Percentiles rank a stretch among this genome's conserved stretches.
Conservation (phyloP, 225 moss, liverwort and hornwort species). For the Polytrichum commune region DNA sequence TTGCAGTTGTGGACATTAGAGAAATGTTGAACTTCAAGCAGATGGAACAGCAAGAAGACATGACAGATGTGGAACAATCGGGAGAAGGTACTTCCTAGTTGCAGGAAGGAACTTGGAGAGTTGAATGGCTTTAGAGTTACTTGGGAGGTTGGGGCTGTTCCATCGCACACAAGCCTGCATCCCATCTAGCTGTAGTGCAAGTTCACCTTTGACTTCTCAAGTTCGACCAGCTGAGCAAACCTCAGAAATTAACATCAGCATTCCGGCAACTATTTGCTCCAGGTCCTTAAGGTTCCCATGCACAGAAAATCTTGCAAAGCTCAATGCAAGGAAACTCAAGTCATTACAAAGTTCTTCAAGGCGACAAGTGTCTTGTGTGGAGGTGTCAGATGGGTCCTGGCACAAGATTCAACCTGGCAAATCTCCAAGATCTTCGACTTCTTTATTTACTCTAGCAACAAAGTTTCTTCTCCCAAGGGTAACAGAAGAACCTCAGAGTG, state of each 20-base stretch:
- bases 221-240: not conserved
- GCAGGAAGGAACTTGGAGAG: constrained; percentile 23
- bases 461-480: not conserved
- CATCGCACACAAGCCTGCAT: constrained; percentile 16
- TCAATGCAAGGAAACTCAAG: not conserved
- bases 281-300: not conserved
- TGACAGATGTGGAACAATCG: not conserved
- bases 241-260: not conserved
- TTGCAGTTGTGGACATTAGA: not conserved
- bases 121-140: constrained; percentile 57
- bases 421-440: not conserved
- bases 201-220: constrained; percentile 4
- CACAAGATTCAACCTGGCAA: not conserved
- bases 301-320: not conserved
- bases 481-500: not conserved
- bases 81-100: constrained; percentile 1
- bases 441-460: not conserved
- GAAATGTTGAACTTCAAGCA: not conserved
- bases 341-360: not conserved
- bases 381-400: not conserved
- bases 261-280: no score
- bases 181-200: not conserved
- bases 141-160: constrained; percentile 42
- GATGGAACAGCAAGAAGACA: constrained; percentile 8
- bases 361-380: not conserved